Evolutionary conservation across 345 rosid species (phyloP).

Genomic region (Aquilaria malaccensis): DNA sequence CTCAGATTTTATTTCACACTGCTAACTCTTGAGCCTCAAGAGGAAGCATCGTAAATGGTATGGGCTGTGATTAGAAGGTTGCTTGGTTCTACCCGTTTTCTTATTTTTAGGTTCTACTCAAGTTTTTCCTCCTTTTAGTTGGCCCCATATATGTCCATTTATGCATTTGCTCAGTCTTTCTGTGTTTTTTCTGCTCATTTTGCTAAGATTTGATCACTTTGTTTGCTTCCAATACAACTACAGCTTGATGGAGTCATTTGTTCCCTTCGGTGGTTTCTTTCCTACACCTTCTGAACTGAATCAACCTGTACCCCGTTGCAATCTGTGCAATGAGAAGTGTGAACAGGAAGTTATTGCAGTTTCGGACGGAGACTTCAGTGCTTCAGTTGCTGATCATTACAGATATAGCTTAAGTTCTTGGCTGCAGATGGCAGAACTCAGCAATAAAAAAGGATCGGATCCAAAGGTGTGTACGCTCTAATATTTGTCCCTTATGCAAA

Average conservation of each 20-base stretch:
- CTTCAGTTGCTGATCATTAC: slow-evolving; percentile 54
- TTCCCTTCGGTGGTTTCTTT: slow-evolving; percentile 90
- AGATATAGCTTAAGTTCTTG: slow-evolving; percentile 60
- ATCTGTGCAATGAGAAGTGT: slow-evolving; percentile 33
- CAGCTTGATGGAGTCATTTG: slow-evolving; percentile 96
- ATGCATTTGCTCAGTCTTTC: not conserved
- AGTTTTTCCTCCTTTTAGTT: no score
- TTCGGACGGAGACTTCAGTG: slow-evolving; percentile 29
- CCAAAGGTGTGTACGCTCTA: slow-evolving; percentile 39
- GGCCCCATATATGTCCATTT: no score
- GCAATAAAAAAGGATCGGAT: slow-evolving; percentile 27
- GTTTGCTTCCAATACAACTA: not conserved
- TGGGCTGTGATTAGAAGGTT: no score
- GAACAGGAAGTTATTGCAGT: slow-evolving; percentile 33
- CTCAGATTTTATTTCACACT: no score
- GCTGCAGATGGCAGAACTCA: slow-evolving; percentile 56
- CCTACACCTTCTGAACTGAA: slow-evolving; percentile 51
- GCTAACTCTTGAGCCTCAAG: no score
- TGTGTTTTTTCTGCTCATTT: not conserved
- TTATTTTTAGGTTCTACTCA: no score
- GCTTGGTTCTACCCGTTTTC: no score
- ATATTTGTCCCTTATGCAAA: slow-evolving; percentile 5
- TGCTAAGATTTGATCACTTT: no score
- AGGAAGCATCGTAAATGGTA: no score
- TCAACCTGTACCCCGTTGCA: slow-evolving; percentile 25